Conservation (phyloP, 345 rosid species). For the Heritiera littoralis region DNA sequence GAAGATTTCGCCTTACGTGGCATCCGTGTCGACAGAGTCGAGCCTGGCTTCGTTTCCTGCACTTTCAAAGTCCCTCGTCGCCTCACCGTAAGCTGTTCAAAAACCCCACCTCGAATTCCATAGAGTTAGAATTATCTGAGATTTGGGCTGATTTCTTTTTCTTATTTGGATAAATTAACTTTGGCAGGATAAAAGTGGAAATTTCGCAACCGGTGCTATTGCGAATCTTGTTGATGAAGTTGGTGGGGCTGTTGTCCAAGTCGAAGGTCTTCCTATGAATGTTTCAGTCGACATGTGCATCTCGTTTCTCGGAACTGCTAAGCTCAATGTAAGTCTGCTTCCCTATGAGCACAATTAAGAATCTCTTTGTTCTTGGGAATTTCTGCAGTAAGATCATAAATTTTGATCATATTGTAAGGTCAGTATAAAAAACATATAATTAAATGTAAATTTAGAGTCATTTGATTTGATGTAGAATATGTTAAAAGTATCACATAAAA, state of each 20-base stretch:
- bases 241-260: conserved; percentile 64
- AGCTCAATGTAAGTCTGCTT: conserved; percentile 49
- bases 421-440: no score
- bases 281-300: conserved; percentile 94
- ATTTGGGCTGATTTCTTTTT: background rate
- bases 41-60: conserved; percentile 68
- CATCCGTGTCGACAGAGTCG: conserved; percentile 73
- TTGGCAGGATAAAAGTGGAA: conserved; percentile 71
- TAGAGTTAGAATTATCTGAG: background rate
- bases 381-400: no score
- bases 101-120: conserved; percentile 14
- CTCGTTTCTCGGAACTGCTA: conserved; percentile 66
- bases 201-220: conserved; percentile 74
- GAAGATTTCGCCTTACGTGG: conserved; percentile 67
- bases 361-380: background rate
- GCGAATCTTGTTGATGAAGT: conserved; percentile 91
- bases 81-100: conserved; percentile 53
- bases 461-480: no score
- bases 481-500: no score
- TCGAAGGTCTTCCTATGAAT: conserved; percentile 60
- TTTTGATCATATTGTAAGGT: no score
- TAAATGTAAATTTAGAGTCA: no score
- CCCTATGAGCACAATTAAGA: background rate
- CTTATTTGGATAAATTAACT: background rate
- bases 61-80: conserved; percentile 85